phyloP scores from a whole-genome alignment of 257 asterid genomes.

The Primulina huaijiensis region DNA sequence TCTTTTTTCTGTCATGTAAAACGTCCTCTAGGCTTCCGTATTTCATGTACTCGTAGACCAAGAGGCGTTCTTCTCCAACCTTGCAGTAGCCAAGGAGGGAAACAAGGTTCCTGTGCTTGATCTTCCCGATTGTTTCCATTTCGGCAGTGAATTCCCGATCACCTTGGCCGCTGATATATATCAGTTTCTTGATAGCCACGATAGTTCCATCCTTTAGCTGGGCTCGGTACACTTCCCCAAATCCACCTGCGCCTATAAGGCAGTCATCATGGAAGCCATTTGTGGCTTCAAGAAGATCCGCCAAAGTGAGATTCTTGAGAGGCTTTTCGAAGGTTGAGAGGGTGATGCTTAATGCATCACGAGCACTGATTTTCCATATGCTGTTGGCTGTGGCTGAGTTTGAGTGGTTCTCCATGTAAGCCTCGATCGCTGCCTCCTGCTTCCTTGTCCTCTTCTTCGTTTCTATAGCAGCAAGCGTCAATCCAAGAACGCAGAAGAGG shows the following conservation, averaged over 20 bases:
- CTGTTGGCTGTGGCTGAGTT: constrained; percentile 59
- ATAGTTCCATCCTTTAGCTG: constrained; percentile 74
- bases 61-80: constrained; percentile 79
- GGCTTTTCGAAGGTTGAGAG: constrained; percentile 85
- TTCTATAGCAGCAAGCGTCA: constrained; percentile 62
- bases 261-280: constrained; percentile 69
- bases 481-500: constrained; percentile 72
- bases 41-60: constrained; percentile 94
- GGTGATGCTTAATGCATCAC: constrained; percentile 72
- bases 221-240: constrained; percentile 90
- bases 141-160: constrained; percentile 91
- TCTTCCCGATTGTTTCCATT: constrained; percentile 94
- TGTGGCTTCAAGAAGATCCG: constrained; percentile 88
- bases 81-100: constrained; percentile 84
- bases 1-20: constrained; percentile 56
- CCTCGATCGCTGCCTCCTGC: constrained; percentile 75
- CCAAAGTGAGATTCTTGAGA: constrained; percentile 75
- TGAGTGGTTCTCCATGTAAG: constrained; percentile 68
- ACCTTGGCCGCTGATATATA: constrained; percentile 83
- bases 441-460: constrained; percentile 69
- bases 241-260: constrained; percentile 90
- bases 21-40: constrained; percentile 90
- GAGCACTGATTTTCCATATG: constrained; percentile 67
- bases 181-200: constrained; percentile 86
- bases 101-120: constrained; percentile 87